Conservation (phyloP, 192 early-diverging fungal species). For the Gaertneriomyces semiglobifer region DNA sequence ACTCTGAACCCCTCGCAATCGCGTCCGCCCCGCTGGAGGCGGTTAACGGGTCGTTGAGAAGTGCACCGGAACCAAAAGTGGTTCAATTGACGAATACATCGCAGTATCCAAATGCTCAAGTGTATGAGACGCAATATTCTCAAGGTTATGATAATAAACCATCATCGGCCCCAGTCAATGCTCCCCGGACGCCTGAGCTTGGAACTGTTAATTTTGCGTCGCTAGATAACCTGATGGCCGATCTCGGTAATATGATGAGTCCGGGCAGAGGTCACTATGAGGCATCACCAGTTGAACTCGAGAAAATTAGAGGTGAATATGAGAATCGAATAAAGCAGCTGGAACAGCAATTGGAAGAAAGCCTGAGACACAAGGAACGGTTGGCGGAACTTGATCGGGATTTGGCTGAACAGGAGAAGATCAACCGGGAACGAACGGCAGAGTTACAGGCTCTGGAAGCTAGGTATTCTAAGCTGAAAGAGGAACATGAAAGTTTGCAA, state of each 20-base stretch:
- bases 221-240: slow-evolving; percentile 73
- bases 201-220: slow-evolving; percentile 51
- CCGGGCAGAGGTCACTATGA: slow-evolving; percentile 20
- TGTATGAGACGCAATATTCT: slow-evolving; percentile 26
- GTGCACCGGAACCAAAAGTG: slow-evolving; percentile 18
- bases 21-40: neutral
- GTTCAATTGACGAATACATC: slow-evolving; percentile 14
- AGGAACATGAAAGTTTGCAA: slow-evolving; percentile 61
- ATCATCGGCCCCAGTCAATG: slow-evolving; percentile 10
- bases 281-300: slow-evolving; percentile 13
- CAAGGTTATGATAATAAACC: slow-evolving; percentile 23
- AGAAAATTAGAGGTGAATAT: slow-evolving; percentile 30
- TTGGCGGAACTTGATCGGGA: slow-evolving; percentile 24
- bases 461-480: slow-evolving; percentile 47
- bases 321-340: slow-evolving; percentile 35
- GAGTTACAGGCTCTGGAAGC: slow-evolving; percentile 28
- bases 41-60: neutral
- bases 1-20: neutral
- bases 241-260: slow-evolving; percentile 59
- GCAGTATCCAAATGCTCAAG: slow-evolving; percentile 12
- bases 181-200: neutral
- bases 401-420: slow-evolving; percentile 26
- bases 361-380: slow-evolving; percentile 15
- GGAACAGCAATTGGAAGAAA: slow-evolving; percentile 21
- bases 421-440: slow-evolving; percentile 29